phyloP scores from a whole-genome alignment of 495 filamentous ascomycete species.

The Tetracladium marchalianum region DNA sequence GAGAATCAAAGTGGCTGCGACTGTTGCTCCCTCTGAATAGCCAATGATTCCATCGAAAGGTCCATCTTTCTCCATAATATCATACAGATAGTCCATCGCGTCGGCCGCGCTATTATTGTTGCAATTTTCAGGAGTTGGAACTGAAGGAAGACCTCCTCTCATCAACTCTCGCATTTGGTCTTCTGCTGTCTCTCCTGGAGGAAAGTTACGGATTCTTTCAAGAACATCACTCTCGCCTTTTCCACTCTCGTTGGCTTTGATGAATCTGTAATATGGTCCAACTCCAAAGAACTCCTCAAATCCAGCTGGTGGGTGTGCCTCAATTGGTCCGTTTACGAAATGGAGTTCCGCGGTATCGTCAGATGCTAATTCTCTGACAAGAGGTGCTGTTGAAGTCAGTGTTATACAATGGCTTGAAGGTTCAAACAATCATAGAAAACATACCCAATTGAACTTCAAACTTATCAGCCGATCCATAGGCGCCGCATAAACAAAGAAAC shows the following conservation, averaged over 20 bases:
- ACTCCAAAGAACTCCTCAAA: conserved; percentile 45
- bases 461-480: conserved; percentile 38
- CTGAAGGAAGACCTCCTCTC: conserved; percentile 19
- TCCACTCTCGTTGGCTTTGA: conserved; percentile 32
- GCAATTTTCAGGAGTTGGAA: conserved; percentile 30
- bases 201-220: conserved; percentile 38
- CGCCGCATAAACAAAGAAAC: conserved; percentile 27
- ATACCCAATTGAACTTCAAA: conserved; percentile 43
- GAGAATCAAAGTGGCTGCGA: conserved; percentile 43
- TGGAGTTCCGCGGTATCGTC: conserved; percentile 34
- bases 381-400: conserved; percentile 27
- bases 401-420: neutral
- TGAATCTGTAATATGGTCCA: conserved; percentile 40
- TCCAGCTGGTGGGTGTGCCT: conserved; percentile 34
- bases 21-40: conserved; percentile 51
- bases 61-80: conserved; percentile 36
- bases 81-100: conserved; percentile 25
- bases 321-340: conserved; percentile 36
- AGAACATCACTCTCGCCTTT: conserved; percentile 36
- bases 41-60: conserved; percentile 43
- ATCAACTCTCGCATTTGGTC: conserved; percentile 37
- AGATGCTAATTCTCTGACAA: conserved; percentile 34
- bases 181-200: conserved; percentile 35
- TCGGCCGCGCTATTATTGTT: conserved; percentile 19
- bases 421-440: neutral